These are phyloP conservation scores for Candida dajiaensis DNA, from an alignment of 805 yeast species.

Conservation along the genomic window DNA sequence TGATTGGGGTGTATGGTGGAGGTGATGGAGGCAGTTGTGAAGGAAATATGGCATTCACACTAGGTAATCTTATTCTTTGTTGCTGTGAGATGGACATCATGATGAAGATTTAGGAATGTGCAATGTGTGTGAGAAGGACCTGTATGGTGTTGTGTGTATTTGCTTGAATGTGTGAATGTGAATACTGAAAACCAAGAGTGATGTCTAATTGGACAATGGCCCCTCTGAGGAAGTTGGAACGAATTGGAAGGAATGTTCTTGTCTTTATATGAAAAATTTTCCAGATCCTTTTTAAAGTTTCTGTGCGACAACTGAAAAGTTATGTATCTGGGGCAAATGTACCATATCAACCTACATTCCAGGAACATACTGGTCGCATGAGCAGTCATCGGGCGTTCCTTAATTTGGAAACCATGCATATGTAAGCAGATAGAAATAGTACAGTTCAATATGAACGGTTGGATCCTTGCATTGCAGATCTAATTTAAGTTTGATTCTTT, in stretches of 20 bases:
- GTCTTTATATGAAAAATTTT: background rate
- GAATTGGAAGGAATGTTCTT: background rate
- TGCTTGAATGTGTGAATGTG: background rate
- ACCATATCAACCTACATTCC: background rate
- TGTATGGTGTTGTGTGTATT: background rate
- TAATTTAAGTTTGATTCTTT: background rate
- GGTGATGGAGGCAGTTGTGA: background rate
- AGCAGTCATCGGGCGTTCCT: background rate
- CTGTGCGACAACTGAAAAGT: background rate
- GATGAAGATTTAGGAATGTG: background rate
- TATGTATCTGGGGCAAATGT: background rate
- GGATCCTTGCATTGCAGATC: background rate
- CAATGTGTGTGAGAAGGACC: background rate
- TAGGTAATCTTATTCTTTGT: conserved; percentile 20
- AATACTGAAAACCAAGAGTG: no score
- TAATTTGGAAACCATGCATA: background rate
- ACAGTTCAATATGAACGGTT: background rate
- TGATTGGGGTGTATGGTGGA: background rate
- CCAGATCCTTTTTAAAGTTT: background rate
- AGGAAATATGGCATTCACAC: conserved; percentile 23
- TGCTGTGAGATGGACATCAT: background rate
- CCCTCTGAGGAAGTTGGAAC: background rate
- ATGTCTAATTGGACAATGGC: no score
- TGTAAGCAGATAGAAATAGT: background rate
- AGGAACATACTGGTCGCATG: background rate